Evolutionary conservation across 169 alveolate species (phyloP), one percentile per base, ranked within the genome.

Genomic region (Cryptosporidium felis): DNA sequence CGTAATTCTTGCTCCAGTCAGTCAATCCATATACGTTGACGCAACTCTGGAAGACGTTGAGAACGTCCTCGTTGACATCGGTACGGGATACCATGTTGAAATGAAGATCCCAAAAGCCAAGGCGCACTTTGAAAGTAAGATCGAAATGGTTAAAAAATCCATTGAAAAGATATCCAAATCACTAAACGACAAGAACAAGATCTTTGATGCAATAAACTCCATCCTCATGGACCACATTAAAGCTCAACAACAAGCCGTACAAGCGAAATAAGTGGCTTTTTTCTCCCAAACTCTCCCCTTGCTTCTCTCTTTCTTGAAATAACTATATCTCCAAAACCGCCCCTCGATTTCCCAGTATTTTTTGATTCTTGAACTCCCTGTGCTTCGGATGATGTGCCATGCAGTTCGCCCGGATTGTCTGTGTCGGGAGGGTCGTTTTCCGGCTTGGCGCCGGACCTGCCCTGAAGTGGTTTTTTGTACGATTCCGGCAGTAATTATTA

Each of bases 61-160:
- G 9, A 56, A 51, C 2, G 66, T 74, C 23, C 45, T 74, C n/a
- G 82, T 74, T 49, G 82, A 74, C 26, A 74, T 74, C 3, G 82
- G 82, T 9, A 74, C 82, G 8, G 82, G 82, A 23, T 74, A 74
- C 26, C 66, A 74, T 74, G 82, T 74, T 49, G 82, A 74, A 40
- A 74, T 74, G 82, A 49, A 18, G 16, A 38, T 74, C 4, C 16
- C 5, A 10, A 74, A 74, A 23, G 66, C 82, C 16, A 74, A 74
- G 28, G 26, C 59, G 14, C 82, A 74, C 18, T 74, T 74, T 23
- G 82, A 74, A 9, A 74, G 56, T 4, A 74, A 74, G 41, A 51
- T 74, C 38, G 82, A 74, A 40, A 53, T 74, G 56, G 45, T 74
- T 2, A 74, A 56, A 26, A 74, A 74, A 53, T 74, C 82, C 2